A percentile compares a stretch with the other conserved stretches of the same genome.
Evolutionary conservation across 768 basidiomycete genomes (phyloP).

Genomic region (Rhizopogon roseolus): DNA sequence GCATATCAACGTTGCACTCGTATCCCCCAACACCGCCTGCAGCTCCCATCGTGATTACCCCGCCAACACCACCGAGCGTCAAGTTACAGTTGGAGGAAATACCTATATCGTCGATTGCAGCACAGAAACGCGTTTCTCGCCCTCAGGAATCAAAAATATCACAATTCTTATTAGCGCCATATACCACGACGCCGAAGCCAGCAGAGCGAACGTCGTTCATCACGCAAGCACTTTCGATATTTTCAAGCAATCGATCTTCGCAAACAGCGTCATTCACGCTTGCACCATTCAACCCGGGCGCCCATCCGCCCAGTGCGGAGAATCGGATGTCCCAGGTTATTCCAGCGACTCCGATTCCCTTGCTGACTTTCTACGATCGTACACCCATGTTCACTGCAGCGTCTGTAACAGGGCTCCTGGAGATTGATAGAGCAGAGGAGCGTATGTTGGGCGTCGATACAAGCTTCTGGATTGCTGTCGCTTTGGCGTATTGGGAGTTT

Average conservation of each 20-base stretch:
- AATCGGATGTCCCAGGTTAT: conserved; percentile 15
- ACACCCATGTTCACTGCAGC: conserved; percentile 62
- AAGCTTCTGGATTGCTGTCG: conserved; percentile 74
- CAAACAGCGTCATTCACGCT: conserved; percentile 63
- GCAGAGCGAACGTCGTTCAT: conserved; percentile 38
- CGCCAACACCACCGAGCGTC: conserved; percentile 30
- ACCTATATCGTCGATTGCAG: conserved; percentile 4
- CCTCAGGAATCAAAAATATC: conserved; percentile 26
- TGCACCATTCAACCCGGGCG: conserved; percentile 16
- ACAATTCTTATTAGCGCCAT: conserved; percentile 50
- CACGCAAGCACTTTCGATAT: conserved; percentile 42
- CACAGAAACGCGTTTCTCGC: conserved; percentile 6
- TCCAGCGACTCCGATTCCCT: conserved; percentile 32
- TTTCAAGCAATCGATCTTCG: conserved; percentile 48
- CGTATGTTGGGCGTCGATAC: conserved; percentile 62
- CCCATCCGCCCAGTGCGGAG: conserved; percentile 8
- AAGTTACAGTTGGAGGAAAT: conserved; percentile 21
- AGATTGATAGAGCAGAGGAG: conserved; percentile 55
- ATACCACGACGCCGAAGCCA: conserved; percentile 29
- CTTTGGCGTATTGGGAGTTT: conserved; percentile 73
- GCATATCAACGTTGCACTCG: conserved; percentile 36
- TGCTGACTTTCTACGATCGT: conserved; percentile 62
- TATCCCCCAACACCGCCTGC: conserved; percentile 55
- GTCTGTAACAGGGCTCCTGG: conserved; percentile 50
- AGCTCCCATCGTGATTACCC: conserved; percentile 22